phyloP scores from a whole-genome alignment of 2,329 filamentous ascomycete species.

The Mollisia scopiformis region DNA sequence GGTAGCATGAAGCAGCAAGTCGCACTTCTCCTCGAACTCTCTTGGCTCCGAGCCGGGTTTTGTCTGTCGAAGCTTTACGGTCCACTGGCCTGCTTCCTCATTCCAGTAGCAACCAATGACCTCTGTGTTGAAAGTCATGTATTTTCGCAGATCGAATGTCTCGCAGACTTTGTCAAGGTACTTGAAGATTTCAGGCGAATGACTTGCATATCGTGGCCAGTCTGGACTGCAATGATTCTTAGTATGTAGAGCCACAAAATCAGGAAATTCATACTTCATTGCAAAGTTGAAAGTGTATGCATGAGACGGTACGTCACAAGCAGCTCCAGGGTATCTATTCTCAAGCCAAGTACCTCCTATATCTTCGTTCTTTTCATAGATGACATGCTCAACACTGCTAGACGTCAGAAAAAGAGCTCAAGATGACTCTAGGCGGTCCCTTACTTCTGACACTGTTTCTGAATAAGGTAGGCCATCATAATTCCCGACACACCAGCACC shows the following conservation, averaged over 20 bases:
- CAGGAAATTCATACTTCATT: constrained; percentile 44
- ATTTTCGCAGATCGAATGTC: constrained; percentile 51
- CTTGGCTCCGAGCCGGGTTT: constrained; percentile 22
- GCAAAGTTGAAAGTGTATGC: constrained; percentile 55
- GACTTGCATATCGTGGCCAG: constrained; percentile 59
- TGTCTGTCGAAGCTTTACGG: constrained; percentile 47
- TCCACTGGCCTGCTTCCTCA: constrained; percentile 51
- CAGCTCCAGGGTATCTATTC: constrained; percentile 50
- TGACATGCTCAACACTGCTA: constrained; percentile 47
- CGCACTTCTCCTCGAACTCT: constrained; percentile 30
- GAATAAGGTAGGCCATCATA: constrained; percentile 48
- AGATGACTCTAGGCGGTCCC: neutral
- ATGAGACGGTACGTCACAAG: constrained; percentile 42
- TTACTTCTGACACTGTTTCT: constrained; percentile 41
- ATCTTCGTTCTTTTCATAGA: constrained; percentile 50
- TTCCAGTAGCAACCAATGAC: constrained; percentile 51
- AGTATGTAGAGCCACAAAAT: neutral
- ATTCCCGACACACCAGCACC: constrained; percentile 51
- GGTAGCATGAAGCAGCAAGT: constrained; percentile 30
- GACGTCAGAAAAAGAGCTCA: neutral
- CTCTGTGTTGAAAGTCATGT: constrained; percentile 54
- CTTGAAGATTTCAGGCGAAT: constrained; percentile 58
- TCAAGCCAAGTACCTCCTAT: constrained; percentile 50
- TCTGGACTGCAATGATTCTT: constrained; percentile 37
- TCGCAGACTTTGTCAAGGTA: constrained; percentile 53